Base-by-base conservation (phyloP, 495 filamentous ascomycete species). In the Penicillium cataractarum region DNA sequence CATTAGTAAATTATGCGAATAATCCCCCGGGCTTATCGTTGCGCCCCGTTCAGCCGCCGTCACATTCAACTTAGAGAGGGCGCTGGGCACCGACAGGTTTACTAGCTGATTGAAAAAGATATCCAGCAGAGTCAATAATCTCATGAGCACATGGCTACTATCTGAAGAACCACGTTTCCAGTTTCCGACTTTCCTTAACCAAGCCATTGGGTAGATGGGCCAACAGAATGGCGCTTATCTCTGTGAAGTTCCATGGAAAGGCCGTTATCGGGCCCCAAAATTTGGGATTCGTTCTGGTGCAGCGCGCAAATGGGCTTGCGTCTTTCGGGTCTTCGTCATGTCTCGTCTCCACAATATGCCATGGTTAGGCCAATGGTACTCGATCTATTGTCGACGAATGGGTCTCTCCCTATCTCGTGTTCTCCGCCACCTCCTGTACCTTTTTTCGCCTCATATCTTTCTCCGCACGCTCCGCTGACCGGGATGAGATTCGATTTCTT, bases 341-440 rank as follows among this genome's bases (percentile, higher is more conserved):
- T 3, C 7, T 5, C 12, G 29, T 52, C 61, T 44, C 61, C 61
- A 63, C 61, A 32, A 4, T 15, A 58, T 27, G 6, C 17, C 3
- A 4, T 13, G 17, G 26, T 10, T 48, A 33, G 37, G 13, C 61
- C 61, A 58, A 63, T 63, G 2, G 49, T 58, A 6, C 55, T 52
- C 26, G 33, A 40, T 6, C 0, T 17, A 54, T 33, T 55, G 51
- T 35, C 35, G 51, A 24, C 33, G 51, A 24, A 15, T 31, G 49
- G 26, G 40, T 53, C 50, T 40, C 35, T 17, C n/a, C 49, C 12
- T 55, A 64, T 59, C 42, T 50, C 46, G 46, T 29, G 22, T 26
- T 63, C 53, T 61, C 65, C 68, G 65, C 65, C 65, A 66, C 69
- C 62, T 65, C 62, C 49, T 57, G 62, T 65, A 52, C 63, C 61